Evolutionary conservation across 2,329 filamentous ascomycete genomes (phyloP), one percentile per base, ranked within the genome.

Genomic region (Arthrobotrys iridis): DNA sequence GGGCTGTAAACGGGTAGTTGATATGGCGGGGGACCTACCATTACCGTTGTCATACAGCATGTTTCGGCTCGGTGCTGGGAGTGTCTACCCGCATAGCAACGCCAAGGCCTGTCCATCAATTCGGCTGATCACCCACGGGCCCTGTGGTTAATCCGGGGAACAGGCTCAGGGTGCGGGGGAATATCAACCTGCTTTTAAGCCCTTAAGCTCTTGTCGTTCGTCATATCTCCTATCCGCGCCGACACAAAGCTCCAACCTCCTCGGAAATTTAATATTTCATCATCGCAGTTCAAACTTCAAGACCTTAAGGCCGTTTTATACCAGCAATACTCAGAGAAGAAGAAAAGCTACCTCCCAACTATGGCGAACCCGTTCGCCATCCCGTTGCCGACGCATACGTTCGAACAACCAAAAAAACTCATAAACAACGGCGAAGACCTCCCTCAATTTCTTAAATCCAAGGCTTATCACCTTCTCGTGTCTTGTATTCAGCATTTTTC

Each of bases 401-500:
- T 97, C 82, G 81, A 84, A 60, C 83, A 84, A 43, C 95, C 95
- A 0, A 81, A 82, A 67, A 99, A 98, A 82, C 86, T 86, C 80
- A 99, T 99, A 83, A 87, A 96, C 83, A 91, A 95, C 79, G 90
- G 90, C 67, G 84, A 89, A 73, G 93, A 98, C 85, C 91, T 99
- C 64, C 82, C 87, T 18, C 87, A 87, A 77, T 99, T 98, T 82
- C 87, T 96, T 62, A 87, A 86, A 6, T 93, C 92, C 55, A 88
- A 87, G 78, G 95, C 93, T 46, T 97, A 98, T 83, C 87, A 88
- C 71, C 93, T 97, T 81, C 91, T 99, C 63, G 91, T 92, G 82
- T 87, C 88, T 50, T 98, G 97, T 81, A 84, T 98, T 50, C 86
- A 96, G 78, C 95, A 98, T 83, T 88, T 99, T 55, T 98, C 97